Evolutionary conservation across 176 grass and related monocot species (phyloP), one percentile per base, ranked within the genome.

Genomic region (Thalia dealbata): DNA sequence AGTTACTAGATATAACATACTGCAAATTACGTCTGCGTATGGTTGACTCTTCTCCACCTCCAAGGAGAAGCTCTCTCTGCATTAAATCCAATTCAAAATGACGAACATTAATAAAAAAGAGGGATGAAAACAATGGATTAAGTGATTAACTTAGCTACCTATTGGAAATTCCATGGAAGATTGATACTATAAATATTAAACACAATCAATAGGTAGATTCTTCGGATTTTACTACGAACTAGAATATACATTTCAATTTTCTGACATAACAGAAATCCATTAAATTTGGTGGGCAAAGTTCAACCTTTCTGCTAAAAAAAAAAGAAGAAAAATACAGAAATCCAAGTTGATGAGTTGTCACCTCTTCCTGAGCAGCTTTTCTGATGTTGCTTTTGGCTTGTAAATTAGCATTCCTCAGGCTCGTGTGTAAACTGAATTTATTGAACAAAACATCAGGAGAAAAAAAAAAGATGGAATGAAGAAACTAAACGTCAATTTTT

Each of bases 331-430:
- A n/a, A n/a, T n/a, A n/a, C n/a, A n/a, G 32, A 45, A 61, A 42
- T 43, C 14, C 38, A 75, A 62, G 38, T 43, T 68, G 10, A 62
- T 62, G 30, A 45, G 28, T 9, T 3, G 9, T 62, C 56, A 96
- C 89, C 80, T 92, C 86, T 71, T 90, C 75, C 75, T 92, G 73
- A 76, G 80, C 89, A 81, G 84, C 80, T 82, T 88, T 92, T 71
- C 54, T 83, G 50, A 96, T 90, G 73, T 97, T 97, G 30, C 12
- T 58, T 78, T 91, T 97, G 6, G 87, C 95, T 86, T 97, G 85
- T 22, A 97, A 77, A 50, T 92, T 97, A 63, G 95, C 90, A 84
- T 82, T 92, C 76, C 81, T 92, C 44, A 92, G 73, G 7, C 26
- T 78, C 52, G 8, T 74, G 66, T 75, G 87, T 30, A 97, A 65